phyloP scores from a whole-genome alignment of 768 basidiomycete species.

The Amanita brunnescens region DNA sequence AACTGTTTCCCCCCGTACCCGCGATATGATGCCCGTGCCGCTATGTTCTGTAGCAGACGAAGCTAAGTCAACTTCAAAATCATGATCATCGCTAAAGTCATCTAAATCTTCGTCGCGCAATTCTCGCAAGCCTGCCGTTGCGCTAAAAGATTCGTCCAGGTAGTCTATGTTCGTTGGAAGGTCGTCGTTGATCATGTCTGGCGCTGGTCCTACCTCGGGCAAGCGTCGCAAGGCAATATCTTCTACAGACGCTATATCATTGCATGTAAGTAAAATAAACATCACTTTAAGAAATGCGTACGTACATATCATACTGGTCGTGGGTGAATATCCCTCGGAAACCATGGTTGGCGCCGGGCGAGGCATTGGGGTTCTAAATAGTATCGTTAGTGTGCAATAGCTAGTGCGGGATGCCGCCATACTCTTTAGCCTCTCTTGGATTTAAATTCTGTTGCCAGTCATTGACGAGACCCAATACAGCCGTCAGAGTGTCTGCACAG shows the following conservation, averaged over 20 bases:
- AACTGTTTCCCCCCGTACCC: slow-evolving; percentile 79
- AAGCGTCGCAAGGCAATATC: slow-evolving; percentile 69
- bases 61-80: slow-evolving; percentile 17
- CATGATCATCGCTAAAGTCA: slow-evolving; percentile 45
- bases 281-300: not conserved
- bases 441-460: slow-evolving; percentile 35
- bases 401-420: slow-evolving; percentile 4
- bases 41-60: slow-evolving; percentile 12
- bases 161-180: slow-evolving; percentile 86
- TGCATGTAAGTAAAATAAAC: not conserved
- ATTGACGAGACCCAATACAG: slow-evolving; percentile 45
- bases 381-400: not conserved
- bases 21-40: slow-evolving; percentile 41
- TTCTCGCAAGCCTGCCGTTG: slow-evolving; percentile 68
- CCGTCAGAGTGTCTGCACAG: slow-evolving; percentile 68
- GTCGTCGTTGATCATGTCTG: slow-evolving; percentile 90
- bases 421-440: slow-evolving; percentile 22
- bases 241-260: slow-evolving; percentile 58
- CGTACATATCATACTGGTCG: slow-evolving; percentile 30
- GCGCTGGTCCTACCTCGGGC: slow-evolving; percentile 69
- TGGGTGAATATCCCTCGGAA: slow-evolving; percentile 15
- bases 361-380: slow-evolving; percentile 17
- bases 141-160: slow-evolving; percentile 72
- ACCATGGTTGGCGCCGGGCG: slow-evolving; percentile 24
- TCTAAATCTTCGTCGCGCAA: slow-evolving; percentile 67